phyloP scores from a whole-genome alignment of 768 basidiomycete genomes.

The Amanita jacksonii region DNA sequence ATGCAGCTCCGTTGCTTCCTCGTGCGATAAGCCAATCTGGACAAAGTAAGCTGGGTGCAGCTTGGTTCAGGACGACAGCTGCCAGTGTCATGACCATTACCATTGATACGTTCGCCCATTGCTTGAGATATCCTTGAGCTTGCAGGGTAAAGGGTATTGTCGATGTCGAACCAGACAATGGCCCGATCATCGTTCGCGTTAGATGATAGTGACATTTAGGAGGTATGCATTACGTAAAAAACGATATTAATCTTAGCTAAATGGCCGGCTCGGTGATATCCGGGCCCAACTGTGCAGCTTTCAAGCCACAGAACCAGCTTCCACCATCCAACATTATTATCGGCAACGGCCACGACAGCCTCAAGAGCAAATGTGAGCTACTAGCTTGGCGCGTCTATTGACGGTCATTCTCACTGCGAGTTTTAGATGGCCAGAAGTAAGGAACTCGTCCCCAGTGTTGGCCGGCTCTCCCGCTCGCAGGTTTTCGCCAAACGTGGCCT shows the following conservation, averaged over 20 bases:
- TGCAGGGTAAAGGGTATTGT: constrained; percentile 81
- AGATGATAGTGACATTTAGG: neutral
- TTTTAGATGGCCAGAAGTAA: constrained; percentile 78
- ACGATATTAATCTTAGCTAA: constrained; percentile 19
- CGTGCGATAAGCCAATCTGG: constrained; percentile 52
- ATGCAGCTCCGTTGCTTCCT: constrained; percentile 63
- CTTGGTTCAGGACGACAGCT: neutral
- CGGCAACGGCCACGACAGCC: constrained; percentile 42
- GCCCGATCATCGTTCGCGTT: constrained; percentile 37
- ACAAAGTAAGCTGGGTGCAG: constrained; percentile 58
- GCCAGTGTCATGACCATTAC: constrained; percentile 22
- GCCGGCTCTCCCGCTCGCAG: constrained; percentile 76
- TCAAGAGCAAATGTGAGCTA: constrained; percentile 38
- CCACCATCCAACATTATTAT: constrained; percentile 26
- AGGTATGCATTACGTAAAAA: constrained; percentile 2
- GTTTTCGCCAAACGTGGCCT: constrained; percentile 74
- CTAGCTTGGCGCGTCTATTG: constrained; percentile 9
- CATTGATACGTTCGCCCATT: constrained; percentile 75
- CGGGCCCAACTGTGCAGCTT: constrained; percentile 34
- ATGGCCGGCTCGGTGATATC: constrained; percentile 24
- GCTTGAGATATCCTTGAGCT: constrained; percentile 64
- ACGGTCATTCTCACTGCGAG: constrained; percentile 12
- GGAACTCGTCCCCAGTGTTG: constrained; percentile 74
- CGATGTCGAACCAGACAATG: constrained; percentile 78
- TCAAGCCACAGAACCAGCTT: constrained; percentile 29